A percentile compares a stretch with the other conserved stretches of the same genome.
Evolutionary conservation across 2,329 filamentous ascomycete genomes (phyloP).

Genomic region (Seiridium unicorne): DNA sequence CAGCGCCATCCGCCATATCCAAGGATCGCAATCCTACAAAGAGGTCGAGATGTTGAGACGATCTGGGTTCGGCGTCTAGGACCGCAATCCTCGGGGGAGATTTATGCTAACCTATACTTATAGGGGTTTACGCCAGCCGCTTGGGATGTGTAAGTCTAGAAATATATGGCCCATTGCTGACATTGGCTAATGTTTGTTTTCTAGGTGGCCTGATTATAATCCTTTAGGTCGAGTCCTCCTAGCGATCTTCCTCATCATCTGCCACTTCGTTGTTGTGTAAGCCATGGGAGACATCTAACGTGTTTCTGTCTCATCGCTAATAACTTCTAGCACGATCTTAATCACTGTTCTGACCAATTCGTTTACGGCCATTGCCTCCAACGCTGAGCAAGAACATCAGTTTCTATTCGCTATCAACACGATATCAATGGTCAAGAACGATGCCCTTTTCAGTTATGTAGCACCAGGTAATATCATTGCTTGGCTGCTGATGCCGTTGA

Average conservation of each 20-base stretch:
- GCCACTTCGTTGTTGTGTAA: conserved; percentile 86
- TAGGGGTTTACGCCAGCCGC: conserved; percentile 86
- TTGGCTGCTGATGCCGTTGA: conserved; percentile 81
- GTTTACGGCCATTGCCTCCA: conserved; percentile 92
- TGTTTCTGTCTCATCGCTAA: neutral
- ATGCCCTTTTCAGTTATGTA: conserved; percentile 90
- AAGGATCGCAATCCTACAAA: too few relatives aligned
- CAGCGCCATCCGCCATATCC: too few relatives aligned
- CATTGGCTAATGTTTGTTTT: neutral
- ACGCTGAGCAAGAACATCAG: conserved; percentile 88
- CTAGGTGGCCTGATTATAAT: conserved; percentile 72
- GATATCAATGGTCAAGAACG: conserved; percentile 98
- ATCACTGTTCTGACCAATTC: conserved; percentile 96
- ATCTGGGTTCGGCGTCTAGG: too few relatives aligned
- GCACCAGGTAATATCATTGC: conserved; percentile 89
- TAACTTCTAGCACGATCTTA: conserved; percentile 67
- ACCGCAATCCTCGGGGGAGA: too few relatives aligned
- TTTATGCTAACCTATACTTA: neutral
- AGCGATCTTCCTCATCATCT: conserved; percentile 85
- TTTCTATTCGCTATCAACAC: conserved; percentile 96
- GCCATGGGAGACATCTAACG: conserved; percentile 6
- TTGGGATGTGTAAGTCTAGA: conserved; percentile 71
- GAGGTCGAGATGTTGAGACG: too few relatives aligned
- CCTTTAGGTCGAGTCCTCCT: conserved; percentile 73
- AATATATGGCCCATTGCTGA: too few relatives aligned